Conservation (phyloP, 116 monocot species). For the Cymodocea nodosa region DNA sequence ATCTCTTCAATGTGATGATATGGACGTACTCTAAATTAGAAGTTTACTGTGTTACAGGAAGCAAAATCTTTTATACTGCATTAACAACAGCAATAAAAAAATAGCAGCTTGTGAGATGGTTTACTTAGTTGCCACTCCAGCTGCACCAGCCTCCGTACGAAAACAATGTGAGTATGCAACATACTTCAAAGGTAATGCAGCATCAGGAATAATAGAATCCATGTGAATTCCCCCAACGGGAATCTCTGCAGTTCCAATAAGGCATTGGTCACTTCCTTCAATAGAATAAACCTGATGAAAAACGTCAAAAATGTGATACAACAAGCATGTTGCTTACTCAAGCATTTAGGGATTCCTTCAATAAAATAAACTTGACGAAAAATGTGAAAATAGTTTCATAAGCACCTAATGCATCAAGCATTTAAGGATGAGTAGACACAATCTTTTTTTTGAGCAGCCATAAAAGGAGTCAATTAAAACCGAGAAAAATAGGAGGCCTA, state of each 20-base stretch:
- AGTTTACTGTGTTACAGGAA: not conserved
- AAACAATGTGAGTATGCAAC: slow-evolving; percentile 93
- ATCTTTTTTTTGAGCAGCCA: no score
- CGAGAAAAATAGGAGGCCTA: no score
- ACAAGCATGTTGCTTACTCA: no score
- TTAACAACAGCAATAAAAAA: not conserved
- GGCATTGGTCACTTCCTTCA: slow-evolving; percentile 84
- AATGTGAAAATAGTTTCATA: no score
- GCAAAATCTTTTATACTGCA: not conserved
- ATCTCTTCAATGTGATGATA: no score
- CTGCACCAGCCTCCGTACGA: slow-evolving; percentile 95
- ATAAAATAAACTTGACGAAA: no score
- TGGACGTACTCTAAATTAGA: no score
- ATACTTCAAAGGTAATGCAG: slow-evolving; percentile 79
- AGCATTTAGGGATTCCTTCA: not conserved
- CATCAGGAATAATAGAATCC: slow-evolving; percentile 81
- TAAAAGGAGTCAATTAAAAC: no score
- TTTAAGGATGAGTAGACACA: no score
- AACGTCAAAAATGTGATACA: no score
- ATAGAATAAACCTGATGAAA: slow-evolving; percentile 84
- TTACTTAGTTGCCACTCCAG: slow-evolving; percentile 74
- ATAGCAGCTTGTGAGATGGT: not conserved
- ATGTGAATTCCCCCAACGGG: slow-evolving; percentile 96
- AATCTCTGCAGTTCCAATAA: slow-evolving; percentile 95
- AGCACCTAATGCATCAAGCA: no score